Base-by-base conservation (phyloP, 352 stramenopile species). In the Phytophthora agathidicida region DNA sequence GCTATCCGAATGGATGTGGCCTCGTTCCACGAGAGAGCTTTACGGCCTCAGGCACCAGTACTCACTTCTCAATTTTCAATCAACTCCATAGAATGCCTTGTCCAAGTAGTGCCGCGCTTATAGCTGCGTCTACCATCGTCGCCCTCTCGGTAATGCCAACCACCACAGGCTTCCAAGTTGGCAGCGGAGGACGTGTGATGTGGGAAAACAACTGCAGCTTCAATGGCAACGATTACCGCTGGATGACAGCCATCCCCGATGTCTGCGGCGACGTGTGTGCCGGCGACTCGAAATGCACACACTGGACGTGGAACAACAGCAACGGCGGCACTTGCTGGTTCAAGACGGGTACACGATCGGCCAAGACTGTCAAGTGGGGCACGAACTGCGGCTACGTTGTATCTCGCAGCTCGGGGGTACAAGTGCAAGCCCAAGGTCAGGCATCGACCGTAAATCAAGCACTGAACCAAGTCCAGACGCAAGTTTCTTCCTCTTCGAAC, bases 171-270 rank as follows among this genome's bases (percentile, higher is more conserved):
- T 69, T 65, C n/a, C 50, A 65, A 19, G 23, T 60, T 3, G 60
- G 59, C 13, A 77, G 64, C 17, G 14, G n/a, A 6, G 62, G 46
- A 3, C 61, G 69, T 7, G 61, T 77, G 20, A 75, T 79, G 65
- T 77, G 69, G 72, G 69, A 71, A 36, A 65, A 70, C 33, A 60
- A 79, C 32, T 81, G 69, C 61, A 51, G 66, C 39, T 77, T 68
- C 45, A 44, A 30, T 28, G 72, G 61, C 10, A 67, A 77, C n/a
- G 59, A 79, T 43, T 62, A 67, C 44, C 59, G 55, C 23, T 50
- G 19, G 17, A 38, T 66, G 39, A 38, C n/a, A 4, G 69, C 20
- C 30, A 75, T 77, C 30, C 60, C 65, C 5, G 45, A 53, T 4
- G 39, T 67, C 7, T 81, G 71, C 28, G 71, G 68, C 22, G 55